A percentile compares a stretch with the other conserved stretches of the same genome.
These are phyloP conservation scores for Penicillium hesseltinei DNA, from an alignment of 2,329 filamentous ascomycete species.

Conservation along the genomic window DNA sequence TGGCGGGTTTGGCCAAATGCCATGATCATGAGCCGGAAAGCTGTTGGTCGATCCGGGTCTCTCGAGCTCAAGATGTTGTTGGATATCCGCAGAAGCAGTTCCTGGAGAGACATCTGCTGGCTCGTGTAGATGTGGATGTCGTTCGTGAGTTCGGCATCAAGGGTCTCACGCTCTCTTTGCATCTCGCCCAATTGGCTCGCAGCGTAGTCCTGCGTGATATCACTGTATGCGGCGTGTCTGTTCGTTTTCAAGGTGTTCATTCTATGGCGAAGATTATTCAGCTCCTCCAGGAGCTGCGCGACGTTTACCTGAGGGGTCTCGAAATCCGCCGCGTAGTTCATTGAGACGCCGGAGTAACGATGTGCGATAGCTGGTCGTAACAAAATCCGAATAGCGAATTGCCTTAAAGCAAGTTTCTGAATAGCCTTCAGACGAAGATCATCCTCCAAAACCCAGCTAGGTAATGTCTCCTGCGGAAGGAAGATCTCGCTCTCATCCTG, in stretches of 20 bases:
- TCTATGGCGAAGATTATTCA: slow-evolving; percentile 33
- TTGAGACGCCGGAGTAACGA: slow-evolving; percentile 35
- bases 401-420: slow-evolving; percentile 39
- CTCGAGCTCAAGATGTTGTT: slow-evolving; percentile 35
- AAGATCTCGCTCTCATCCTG: slow-evolving; percentile 20
- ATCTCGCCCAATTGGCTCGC: slow-evolving; percentile 19
- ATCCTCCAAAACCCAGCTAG: slow-evolving; percentile 31
- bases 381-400: slow-evolving; percentile 41
- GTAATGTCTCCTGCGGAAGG: slow-evolving; percentile 22
- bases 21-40: slow-evolving; percentile 37
- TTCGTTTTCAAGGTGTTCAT: slow-evolving; percentile 32
- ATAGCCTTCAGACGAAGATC: slow-evolving; percentile 38
- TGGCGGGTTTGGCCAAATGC: slow-evolving; percentile 39
- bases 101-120: slow-evolving; percentile 33
- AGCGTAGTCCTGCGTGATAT: slow-evolving; percentile 32
- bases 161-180: slow-evolving; percentile 16
- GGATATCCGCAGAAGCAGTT: slow-evolving; percentile 37
- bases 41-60: slow-evolving; percentile 38
- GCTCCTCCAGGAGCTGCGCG: slow-evolving; percentile 33
- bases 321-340: slow-evolving; percentile 32
- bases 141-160: slow-evolving; percentile 31
- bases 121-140: slow-evolving; percentile 32
- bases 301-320: slow-evolving; percentile 31
- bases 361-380: slow-evolving; percentile 42
- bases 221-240: slow-evolving; percentile 27